Conservation (phyloP, 169 alveolate species). For the Plasmodium chabaudi region DNA sequence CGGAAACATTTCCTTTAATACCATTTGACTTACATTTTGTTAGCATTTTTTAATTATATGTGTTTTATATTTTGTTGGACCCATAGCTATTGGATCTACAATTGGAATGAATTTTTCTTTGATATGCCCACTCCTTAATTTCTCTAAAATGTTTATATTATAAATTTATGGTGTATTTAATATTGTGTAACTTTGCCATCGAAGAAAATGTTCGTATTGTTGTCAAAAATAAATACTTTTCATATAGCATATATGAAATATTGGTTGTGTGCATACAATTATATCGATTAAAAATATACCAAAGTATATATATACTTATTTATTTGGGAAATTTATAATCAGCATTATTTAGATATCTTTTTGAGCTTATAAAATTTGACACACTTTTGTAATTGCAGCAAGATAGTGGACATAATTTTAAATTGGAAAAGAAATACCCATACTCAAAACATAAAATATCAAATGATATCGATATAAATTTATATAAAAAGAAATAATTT, state of each 20-base stretch:
- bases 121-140: slow-evolving; percentile 38
- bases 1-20: slow-evolving; percentile 73
- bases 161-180: slow-evolving; percentile 61
- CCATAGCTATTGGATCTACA: slow-evolving; percentile 73
- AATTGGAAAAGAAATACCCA: no score
- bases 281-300: not conserved
- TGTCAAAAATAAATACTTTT: slow-evolving; percentile 7
- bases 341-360: no score
- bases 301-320: no score
- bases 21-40: slow-evolving; percentile 60
- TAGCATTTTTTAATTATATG: slow-evolving; percentile 33
- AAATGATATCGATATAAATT: no score
- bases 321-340: no score
- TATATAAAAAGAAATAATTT: no score
- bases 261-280: not conserved
- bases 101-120: slow-evolving; percentile 41
- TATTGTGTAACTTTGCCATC: slow-evolving; percentile 25
- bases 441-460: no score
- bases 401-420: no score
- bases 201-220: slow-evolving; percentile 27
- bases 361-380: no score
- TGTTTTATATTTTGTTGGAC: slow-evolving; percentile 67
- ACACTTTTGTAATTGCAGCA: no score
- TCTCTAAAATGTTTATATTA: slow-evolving; percentile 35
- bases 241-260: slow-evolving; percentile 8